Conservation (phyloP, 2,329 filamentous ascomycete species). For the Aspergillus nomiae region DNA sequence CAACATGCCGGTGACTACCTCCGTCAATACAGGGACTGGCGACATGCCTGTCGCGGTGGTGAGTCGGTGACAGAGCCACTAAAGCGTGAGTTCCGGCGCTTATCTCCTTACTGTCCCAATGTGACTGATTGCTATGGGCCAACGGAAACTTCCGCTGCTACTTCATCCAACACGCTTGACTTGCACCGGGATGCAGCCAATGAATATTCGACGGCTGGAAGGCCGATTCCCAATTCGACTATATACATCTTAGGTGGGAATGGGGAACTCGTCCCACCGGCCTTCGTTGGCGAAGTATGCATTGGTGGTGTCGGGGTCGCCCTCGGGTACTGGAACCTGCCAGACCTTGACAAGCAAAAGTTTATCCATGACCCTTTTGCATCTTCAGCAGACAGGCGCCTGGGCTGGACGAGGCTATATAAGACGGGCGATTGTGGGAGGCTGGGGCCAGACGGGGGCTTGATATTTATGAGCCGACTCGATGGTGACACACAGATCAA, state of each 20-base stretch:
- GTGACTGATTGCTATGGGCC: constrained; percentile 18
- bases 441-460: constrained; percentile 21
- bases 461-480: constrained; percentile 24
- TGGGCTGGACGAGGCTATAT: constrained; percentile 21
- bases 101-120: background rate
- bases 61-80: constrained; percentile 14
- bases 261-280: constrained; percentile 39
- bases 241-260: constrained; percentile 42
- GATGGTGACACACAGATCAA: constrained; percentile 22
- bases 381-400: background rate
- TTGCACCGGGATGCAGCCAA: background rate
- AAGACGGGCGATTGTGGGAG: constrained; percentile 26
- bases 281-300: constrained; percentile 46
- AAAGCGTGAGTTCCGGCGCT: background rate
- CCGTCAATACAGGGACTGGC: constrained; percentile 16
- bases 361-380: constrained; percentile 15
- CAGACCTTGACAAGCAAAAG: constrained; percentile 9
- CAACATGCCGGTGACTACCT: constrained; percentile 19
- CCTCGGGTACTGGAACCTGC: constrained; percentile 21
- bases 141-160: constrained; percentile 21
- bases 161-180: background rate
- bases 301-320: constrained; percentile 37
- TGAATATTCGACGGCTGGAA: background rate
- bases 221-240: constrained; percentile 38
- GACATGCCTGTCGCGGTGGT: constrained; percentile 21